A percentile compares a stretch with the other conserved stretches of the same genome.
Conservation (phyloP, 768 basidiomycete species). For the Calocera viscosa region DNA sequence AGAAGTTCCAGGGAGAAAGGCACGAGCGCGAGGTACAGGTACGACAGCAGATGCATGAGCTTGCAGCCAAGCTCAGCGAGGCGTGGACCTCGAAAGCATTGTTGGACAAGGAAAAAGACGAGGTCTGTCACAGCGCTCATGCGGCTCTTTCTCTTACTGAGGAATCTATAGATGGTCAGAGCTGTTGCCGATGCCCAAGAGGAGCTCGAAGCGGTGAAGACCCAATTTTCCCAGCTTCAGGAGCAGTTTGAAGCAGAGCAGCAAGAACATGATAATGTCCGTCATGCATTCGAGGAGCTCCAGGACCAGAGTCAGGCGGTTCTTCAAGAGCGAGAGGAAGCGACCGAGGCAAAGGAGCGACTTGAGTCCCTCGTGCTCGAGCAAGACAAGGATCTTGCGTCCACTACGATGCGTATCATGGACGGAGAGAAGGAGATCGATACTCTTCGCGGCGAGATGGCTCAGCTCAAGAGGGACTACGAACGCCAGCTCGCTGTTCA, state of each 20-base stretch:
- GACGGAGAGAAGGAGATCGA: conserved; percentile 44
- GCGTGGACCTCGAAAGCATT: conserved; percentile 40
- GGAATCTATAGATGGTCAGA: neutral
- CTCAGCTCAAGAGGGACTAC: conserved; percentile 44
- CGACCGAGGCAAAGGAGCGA: conserved; percentile 21
- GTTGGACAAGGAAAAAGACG: conserved; percentile 43
- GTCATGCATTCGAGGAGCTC: conserved; percentile 29
- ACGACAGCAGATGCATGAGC: conserved; percentile 29
- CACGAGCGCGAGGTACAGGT: conserved; percentile 30
- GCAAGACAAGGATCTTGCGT: conserved; percentile 24
- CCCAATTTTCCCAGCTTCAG: conserved; percentile 33
- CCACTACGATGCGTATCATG: conserved; percentile 36
- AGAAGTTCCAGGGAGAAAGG: conserved; percentile 26
- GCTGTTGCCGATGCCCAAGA: neutral
- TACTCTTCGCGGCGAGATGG: conserved; percentile 42
- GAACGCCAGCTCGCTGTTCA: conserved; percentile 40
- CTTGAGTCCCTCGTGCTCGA: neutral
- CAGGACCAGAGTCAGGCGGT: conserved; percentile 24
- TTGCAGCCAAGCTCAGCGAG: conserved; percentile 46
- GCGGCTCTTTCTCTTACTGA: neutral
- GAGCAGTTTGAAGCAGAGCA: conserved; percentile 42
- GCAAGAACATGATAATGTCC: conserved; percentile 29
- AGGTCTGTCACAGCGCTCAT: conserved; percentile 31
- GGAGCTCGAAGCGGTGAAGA: neutral
- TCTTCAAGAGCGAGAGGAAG: conserved; percentile 43